phyloP scores from a whole-genome alignment of 2,329 filamentous ascomycete genomes.

The Paraphoma chrysanthemicola region DNA sequence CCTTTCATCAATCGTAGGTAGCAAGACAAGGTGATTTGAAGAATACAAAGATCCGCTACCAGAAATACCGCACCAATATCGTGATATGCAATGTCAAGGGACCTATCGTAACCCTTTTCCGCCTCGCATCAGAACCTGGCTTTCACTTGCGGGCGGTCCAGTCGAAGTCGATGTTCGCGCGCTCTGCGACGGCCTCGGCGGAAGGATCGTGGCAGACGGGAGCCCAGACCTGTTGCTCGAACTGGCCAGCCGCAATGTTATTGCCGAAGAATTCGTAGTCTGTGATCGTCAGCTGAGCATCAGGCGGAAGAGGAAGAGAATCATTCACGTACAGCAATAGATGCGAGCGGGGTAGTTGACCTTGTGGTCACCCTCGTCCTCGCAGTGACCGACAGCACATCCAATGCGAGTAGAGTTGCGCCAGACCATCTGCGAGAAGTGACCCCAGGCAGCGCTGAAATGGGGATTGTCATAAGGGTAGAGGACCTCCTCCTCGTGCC shows the following conservation, averaged over 20 bases:
- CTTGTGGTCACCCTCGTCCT: conserved; percentile 19
- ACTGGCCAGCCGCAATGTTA: conserved; percentile 38
- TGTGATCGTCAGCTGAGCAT: conserved; percentile 18
- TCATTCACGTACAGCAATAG: conserved; percentile 44
- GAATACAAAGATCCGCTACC: too few species aligned
- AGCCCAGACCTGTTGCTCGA: conserved; percentile 40
- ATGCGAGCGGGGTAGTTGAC: conserved; percentile 38
- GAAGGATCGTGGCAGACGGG: conserved; percentile 37
- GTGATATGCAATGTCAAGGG: too few species aligned
- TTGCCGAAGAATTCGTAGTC: conserved; percentile 44
- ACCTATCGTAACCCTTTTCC: too few species aligned
- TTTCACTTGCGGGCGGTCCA: conserved; percentile 11
- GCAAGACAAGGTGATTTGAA: too few species aligned
- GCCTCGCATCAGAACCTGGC: not conserved
- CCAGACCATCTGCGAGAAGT: conserved; percentile 51
- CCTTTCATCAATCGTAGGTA: too few species aligned
- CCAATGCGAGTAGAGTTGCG: conserved; percentile 44
- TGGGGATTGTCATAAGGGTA: conserved; percentile 43
- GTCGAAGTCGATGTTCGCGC: conserved; percentile 21
- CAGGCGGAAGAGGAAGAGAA: not conserved
- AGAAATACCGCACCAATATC: too few species aligned
- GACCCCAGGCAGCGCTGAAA: conserved; percentile 38
- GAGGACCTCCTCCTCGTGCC: conserved; percentile 45
- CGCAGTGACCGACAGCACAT: conserved; percentile 42
- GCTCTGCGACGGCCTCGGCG: conserved; percentile 18